Conservation (phyloP, 371 early-diverging fungal genomes). For the Lichtheimia ornata region DNA sequence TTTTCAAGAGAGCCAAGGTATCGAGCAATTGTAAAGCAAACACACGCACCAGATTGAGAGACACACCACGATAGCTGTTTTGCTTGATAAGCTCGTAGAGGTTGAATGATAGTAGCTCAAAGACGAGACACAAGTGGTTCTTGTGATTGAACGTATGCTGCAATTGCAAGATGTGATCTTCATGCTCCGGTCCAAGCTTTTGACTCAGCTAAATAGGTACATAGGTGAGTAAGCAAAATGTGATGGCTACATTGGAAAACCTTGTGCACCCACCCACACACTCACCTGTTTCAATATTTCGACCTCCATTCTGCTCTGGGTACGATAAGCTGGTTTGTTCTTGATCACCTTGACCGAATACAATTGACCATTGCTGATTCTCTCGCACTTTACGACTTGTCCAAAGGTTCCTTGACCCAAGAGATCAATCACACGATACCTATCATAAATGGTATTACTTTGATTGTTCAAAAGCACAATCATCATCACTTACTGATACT, state of each 20-base stretch:
- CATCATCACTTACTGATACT: slow-evolving; percentile 70
- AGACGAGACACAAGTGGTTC: slow-evolving; percentile 93
- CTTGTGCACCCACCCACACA: neutral
- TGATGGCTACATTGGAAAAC: too few relatives aligned
- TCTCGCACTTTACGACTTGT: slow-evolving; percentile 94
- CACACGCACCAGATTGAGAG: slow-evolving; percentile 82
- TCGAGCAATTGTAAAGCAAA: slow-evolving; percentile 87
- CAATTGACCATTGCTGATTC: slow-evolving; percentile 78
- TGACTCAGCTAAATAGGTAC: slow-evolving; percentile 66
- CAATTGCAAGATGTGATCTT: slow-evolving; percentile 83
- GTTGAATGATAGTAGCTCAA: slow-evolving; percentile 94
- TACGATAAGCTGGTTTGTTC: slow-evolving; percentile 93
- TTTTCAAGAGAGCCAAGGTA: slow-evolving; percentile 79
- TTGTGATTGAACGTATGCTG: slow-evolving; percentile 91
- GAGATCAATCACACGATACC: slow-evolving; percentile 84
- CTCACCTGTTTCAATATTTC: slow-evolving; percentile 80
- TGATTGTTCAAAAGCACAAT: neutral
- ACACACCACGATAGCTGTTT: slow-evolving; percentile 93
- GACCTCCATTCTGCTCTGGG: slow-evolving; percentile 95
- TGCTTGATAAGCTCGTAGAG: slow-evolving; percentile 97
- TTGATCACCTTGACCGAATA: slow-evolving; percentile 98
- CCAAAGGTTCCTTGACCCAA: slow-evolving; percentile 98
- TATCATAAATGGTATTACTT: slow-evolving; percentile 13
- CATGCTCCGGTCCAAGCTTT: slow-evolving; percentile 73
- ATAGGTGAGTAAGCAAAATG: too few relatives aligned